A percentile compares a stretch with the other conserved stretches of the same genome.
Evolutionary conservation across 306 rosid species (phyloP).

Genomic region (Fragaria ananassa): DNA sequence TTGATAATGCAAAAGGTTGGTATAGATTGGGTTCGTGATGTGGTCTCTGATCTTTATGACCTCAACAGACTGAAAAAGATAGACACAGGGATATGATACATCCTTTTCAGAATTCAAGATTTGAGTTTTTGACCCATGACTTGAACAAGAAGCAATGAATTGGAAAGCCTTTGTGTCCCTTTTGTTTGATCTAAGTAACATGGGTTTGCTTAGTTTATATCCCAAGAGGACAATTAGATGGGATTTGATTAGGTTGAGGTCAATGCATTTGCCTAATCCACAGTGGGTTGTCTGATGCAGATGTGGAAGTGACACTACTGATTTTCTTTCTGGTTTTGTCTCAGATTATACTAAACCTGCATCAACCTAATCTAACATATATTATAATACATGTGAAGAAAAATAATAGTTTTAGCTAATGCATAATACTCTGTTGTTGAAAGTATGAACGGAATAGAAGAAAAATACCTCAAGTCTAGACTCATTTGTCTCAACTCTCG

Average conservation of each 20-base stretch:
- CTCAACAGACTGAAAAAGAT: not conserved
- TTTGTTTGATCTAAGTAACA: not conserved
- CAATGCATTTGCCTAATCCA: slow-evolving; percentile 1
- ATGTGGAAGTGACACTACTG: not conserved
- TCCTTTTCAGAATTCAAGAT: not conserved
- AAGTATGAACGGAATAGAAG: not conserved
- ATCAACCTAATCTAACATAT: not conserved
- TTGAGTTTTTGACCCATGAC: not conserved
- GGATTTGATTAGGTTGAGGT: not conserved
- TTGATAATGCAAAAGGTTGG: not conserved
- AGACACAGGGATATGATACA: not conserved
- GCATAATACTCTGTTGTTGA: not conserved
- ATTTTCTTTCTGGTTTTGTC: not conserved
- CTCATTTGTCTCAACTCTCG: not conserved
- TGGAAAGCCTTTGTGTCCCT: not conserved
- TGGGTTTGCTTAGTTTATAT: not conserved
- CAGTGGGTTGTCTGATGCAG: not conserved
- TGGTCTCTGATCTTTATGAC: not conserved
- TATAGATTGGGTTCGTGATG: not conserved
- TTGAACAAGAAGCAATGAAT: not conserved
- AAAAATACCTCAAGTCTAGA: not conserved
- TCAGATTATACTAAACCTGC: not conserved
- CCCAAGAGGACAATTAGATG: not conserved
- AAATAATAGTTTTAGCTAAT: not conserved
- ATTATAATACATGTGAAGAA: not conserved